phyloP scores from a whole-genome alignment of 2,329 filamentous ascomycete species.

The Fusarium abutilonis region DNA sequence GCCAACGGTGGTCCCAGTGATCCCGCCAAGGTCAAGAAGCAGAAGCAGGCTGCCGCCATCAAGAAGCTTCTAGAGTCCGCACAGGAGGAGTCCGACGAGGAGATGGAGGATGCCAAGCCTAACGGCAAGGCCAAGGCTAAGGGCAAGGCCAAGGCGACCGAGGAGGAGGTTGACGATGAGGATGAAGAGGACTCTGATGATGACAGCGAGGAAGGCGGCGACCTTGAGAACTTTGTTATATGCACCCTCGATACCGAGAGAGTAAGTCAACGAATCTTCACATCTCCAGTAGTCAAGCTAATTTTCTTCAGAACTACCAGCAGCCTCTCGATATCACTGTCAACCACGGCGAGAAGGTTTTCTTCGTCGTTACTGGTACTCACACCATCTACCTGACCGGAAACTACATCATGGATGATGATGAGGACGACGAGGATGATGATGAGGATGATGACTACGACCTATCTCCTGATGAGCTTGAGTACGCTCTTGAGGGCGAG shows the following conservation, averaged over 20 bases:
- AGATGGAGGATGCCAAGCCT: constrained; percentile 75
- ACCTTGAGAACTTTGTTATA: constrained; percentile 89
- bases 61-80: constrained; percentile 80
- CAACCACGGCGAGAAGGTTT: constrained; percentile 86
- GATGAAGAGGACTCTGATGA: constrained; percentile 71
- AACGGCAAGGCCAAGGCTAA: constrained; percentile 76
- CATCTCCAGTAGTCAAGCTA: constrained; percentile 31
- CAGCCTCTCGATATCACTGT: constrained; percentile 94
- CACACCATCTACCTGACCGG: constrained; percentile 93
- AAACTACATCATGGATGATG: constrained; percentile 87
- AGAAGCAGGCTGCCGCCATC: constrained; percentile 78
- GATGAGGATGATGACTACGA: constrained; percentile 82
- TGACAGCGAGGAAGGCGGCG: constrained; percentile 69
- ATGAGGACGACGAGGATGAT: constrained; percentile 70
- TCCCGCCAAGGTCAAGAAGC: constrained; percentile 88
- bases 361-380: constrained; percentile 90
- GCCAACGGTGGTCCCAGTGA: constrained; percentile 91
- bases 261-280: constrained; percentile 63
- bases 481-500: constrained; percentile 72
- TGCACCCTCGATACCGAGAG: constrained; percentile 95
- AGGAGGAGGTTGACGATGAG: constrained; percentile 66
- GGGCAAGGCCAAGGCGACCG: constrained; percentile 73
- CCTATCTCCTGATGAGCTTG: constrained; percentile 81
- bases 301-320: constrained; percentile 79
- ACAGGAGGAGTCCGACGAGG: constrained; percentile 70